Conservation (phyloP, 495 filamentous ascomycete genomes). For the Talaromyces thailandensis region DNA sequence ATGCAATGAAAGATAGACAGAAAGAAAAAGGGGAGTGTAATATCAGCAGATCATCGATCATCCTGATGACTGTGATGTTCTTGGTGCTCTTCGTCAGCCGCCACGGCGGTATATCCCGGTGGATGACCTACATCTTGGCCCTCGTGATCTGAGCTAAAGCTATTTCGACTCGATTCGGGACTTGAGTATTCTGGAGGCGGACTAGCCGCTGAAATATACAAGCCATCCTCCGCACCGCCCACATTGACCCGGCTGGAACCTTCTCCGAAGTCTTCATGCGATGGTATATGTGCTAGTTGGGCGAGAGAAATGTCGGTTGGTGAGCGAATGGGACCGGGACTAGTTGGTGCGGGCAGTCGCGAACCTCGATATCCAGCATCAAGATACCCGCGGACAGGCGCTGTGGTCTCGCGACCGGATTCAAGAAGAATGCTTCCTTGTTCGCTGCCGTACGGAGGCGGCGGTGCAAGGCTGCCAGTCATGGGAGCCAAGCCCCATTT, state of each 20-base stretch:
- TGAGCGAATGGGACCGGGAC: slow-evolving; percentile 80
- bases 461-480: slow-evolving; percentile 89
- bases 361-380: slow-evolving; percentile 30
- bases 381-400: slow-evolving; percentile 46
- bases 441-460: slow-evolving; percentile 92
- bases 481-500: slow-evolving; percentile 98
- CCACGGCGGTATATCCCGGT: slow-evolving; percentile 60
- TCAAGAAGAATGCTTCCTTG: slow-evolving; percentile 93
- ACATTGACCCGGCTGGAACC: slow-evolving; percentile 50
- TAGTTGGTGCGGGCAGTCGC: slow-evolving; percentile 51
- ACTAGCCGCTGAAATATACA: slow-evolving; percentile 22
- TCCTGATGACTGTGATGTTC: slow-evolving; percentile 7
- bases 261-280: slow-evolving; percentile 70
- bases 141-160: slow-evolving; percentile 25
- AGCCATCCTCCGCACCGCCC: slow-evolving; percentile 21
- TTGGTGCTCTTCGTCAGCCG: slow-evolving; percentile 19
- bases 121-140: slow-evolving; percentile 15
- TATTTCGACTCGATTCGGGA: slow-evolving; percentile 51
- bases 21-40: neutral
- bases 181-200: slow-evolving; percentile 69
- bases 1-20: neutral
- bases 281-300: slow-evolving; percentile 58
- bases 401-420: slow-evolving; percentile 60
- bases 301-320: slow-evolving; percentile 97
- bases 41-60: neutral